Percentiles rank a stretch among this genome's conserved stretches.
Conservation (phyloP, 2,329 filamentous ascomycete species). For the Fusarium sp. region DNA sequence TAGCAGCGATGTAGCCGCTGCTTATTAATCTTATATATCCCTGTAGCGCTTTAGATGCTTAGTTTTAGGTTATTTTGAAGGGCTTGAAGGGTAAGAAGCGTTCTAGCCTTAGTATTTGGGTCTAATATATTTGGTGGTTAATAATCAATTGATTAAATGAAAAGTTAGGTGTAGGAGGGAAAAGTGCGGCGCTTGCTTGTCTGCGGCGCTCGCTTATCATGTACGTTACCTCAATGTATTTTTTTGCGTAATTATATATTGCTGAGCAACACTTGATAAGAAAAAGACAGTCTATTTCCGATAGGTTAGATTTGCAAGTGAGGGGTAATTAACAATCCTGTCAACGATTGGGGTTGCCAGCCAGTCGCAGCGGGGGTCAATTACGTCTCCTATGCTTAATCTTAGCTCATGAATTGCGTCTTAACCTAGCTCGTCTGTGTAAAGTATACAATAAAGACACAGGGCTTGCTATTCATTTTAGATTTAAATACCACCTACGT, state of each 20-base stretch:
- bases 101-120: no score
- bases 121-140: no score
- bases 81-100: no score
- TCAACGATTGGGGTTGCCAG: neutral
- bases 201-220: no score
- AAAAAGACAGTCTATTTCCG: neutral
- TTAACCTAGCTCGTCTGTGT: neutral
- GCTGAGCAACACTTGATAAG: neutral
- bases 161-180: no score
- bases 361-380: neutral
- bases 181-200: no score
- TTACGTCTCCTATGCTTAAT: constrained; percentile 3
- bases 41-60: no score
- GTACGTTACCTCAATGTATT: neutral
- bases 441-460: neutral
- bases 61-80: no score
- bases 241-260: neutral
- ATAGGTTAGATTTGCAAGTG: neutral
- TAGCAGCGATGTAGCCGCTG: no score
- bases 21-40: no score
- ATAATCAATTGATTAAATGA: no score
- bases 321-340: neutral
- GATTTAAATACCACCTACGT: neutral
- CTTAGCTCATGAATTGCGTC: constrained; percentile 3
- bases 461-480: neutral